A percentile compares a stretch with the other conserved stretches of the same genome.
These are phyloP conservation scores for Jatropha multifida DNA, from an alignment of 441 rosid genomes.

Conservation along the genomic window DNA sequence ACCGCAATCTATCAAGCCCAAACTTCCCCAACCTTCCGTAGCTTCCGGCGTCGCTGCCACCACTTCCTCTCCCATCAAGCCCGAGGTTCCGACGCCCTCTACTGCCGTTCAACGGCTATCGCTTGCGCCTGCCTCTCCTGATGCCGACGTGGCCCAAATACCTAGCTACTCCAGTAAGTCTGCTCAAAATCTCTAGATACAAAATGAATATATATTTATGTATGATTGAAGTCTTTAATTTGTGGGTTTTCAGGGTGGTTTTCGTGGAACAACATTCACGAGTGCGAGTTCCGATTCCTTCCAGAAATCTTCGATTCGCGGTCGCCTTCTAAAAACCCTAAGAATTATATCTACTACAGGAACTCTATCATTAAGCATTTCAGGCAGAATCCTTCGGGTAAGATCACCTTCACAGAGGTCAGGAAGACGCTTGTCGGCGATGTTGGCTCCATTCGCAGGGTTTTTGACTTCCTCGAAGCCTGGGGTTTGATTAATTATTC, in stretches of 20 bases:
- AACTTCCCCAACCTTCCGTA: conserved; percentile 11
- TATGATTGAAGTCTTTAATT: background rate
- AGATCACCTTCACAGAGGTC: conserved; percentile 79
- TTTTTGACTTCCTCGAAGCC: conserved; percentile 80
- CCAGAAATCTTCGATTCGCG: conserved; percentile 77
- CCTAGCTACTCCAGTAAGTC: conserved; percentile 91
- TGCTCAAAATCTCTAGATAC: background rate
- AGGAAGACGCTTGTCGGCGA: conserved; percentile 77
- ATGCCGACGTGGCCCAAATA: conserved; percentile 44
- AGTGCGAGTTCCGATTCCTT: conserved; percentile 68
- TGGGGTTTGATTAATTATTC: conserved; percentile 87
- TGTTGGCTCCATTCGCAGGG: conserved; percentile 85
- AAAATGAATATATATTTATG: background rate
- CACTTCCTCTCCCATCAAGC: conserved; percentile 28
- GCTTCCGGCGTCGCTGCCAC: conserved; percentile 18
- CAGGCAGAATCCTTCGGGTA: conserved; percentile 55
- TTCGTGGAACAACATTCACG: conserved; percentile 57
- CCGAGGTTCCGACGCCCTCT: conserved; percentile 34
- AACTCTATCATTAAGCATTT: conserved; percentile 72
- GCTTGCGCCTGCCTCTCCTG: conserved; percentile 38
- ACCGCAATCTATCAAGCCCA: background rate
- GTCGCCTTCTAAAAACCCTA: conserved; percentile 60
- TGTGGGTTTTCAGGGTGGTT: conserved; percentile 72
- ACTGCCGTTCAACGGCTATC: conserved; percentile 26
- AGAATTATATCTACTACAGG: conserved; percentile 59